phyloP scores from a whole-genome alignment of 805 yeast species.

The Kazachstania martiniae region DNA sequence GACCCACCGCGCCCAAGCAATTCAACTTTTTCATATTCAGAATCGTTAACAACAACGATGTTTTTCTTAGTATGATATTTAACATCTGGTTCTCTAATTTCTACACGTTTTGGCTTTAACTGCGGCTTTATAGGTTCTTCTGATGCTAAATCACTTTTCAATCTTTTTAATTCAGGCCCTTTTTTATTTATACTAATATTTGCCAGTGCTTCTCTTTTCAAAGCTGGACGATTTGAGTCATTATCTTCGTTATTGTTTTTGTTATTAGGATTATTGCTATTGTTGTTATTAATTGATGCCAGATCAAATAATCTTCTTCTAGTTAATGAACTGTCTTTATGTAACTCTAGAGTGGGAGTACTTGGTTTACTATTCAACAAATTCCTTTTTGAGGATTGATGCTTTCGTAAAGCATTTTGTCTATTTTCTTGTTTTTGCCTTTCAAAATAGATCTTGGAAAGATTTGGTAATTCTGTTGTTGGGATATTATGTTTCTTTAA shows the following conservation, averaged over 20 bases:
- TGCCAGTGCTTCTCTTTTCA: conserved; percentile 22
- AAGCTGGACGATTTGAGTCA: not conserved
- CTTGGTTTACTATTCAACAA: not conserved
- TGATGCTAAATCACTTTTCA: conserved; percentile 1
- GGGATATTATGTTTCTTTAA: conserved; percentile 29
- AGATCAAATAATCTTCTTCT: too few relatives aligned
- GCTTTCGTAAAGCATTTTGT: conserved; percentile 22
- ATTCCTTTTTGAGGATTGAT: conserved; percentile 2
- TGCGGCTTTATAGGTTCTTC: conserved; percentile 2
- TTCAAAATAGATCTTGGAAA: conserved; percentile 29
- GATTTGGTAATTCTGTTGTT: conserved; percentile 27
- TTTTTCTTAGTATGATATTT: conserved; percentile 7
- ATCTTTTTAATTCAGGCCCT: conserved; percentile 5
- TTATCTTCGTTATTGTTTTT: not conserved
- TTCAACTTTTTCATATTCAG: conserved; percentile 63
- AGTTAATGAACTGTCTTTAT: too few relatives aligned
- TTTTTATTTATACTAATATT: conserved; percentile 16
- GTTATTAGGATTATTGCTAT: not conserved
- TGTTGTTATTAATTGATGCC: not conserved
- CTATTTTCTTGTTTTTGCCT: conserved; percentile 28
- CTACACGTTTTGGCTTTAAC: conserved; percentile 7
- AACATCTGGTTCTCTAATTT: conserved; percentile 11
- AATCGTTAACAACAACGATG: conserved; percentile 41
- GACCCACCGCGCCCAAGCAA: conserved; percentile 86
- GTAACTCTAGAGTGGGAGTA: too few relatives aligned